Percentiles rank a stretch among this genome's conserved stretches.
phyloP scores from a whole-genome alignment of 2,329 filamentous ascomycete species.

The Sporothrix sp. region DNA sequence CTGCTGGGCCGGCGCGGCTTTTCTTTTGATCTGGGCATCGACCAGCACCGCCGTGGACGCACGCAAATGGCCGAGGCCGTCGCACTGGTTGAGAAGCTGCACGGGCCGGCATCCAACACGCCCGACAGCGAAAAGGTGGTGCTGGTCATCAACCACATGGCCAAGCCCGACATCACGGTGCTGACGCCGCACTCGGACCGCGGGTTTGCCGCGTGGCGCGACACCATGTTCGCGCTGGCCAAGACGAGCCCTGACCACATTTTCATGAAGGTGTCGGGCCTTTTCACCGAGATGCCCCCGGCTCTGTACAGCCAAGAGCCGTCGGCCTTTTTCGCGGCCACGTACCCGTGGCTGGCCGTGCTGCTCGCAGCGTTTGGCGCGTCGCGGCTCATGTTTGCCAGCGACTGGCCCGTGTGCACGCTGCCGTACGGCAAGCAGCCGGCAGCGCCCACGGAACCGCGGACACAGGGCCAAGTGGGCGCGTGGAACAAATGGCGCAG shows the following conservation, averaged over 20 bases:
- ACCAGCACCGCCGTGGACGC: constrained; percentile 66
- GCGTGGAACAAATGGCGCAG: constrained; percentile 70
- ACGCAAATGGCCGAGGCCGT: constrained; percentile 63
- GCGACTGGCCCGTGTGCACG: constrained; percentile 90
- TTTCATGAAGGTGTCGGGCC: constrained; percentile 90
- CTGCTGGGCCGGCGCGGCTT: constrained; percentile 54
- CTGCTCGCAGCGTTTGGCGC: constrained; percentile 64
- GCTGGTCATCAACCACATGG: constrained; percentile 75
- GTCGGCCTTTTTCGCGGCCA: constrained; percentile 50
- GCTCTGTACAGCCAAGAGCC: constrained; percentile 38
- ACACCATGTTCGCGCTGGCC: constrained; percentile 57
- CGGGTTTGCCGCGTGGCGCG: constrained; percentile 59
- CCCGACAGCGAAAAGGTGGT: constrained; percentile 49
- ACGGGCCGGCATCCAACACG: constrained; percentile 40
- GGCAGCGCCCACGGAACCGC: background rate
- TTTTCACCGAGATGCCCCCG: constrained; percentile 67
- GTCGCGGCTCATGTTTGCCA: constrained; percentile 73
- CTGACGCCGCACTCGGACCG: constrained; percentile 46
- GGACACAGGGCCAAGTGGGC: constrained; percentile 32
- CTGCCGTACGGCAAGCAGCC: constrained; percentile 36
- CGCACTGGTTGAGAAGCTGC: constrained; percentile 58
- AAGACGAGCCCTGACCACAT: constrained; percentile 43
- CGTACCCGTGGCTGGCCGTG: constrained; percentile 62
- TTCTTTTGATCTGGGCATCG: constrained; percentile 75
- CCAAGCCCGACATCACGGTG: constrained; percentile 70